Conservation (phyloP, 2,329 filamentous ascomycete species). For the Botrytis aclada region DNA sequence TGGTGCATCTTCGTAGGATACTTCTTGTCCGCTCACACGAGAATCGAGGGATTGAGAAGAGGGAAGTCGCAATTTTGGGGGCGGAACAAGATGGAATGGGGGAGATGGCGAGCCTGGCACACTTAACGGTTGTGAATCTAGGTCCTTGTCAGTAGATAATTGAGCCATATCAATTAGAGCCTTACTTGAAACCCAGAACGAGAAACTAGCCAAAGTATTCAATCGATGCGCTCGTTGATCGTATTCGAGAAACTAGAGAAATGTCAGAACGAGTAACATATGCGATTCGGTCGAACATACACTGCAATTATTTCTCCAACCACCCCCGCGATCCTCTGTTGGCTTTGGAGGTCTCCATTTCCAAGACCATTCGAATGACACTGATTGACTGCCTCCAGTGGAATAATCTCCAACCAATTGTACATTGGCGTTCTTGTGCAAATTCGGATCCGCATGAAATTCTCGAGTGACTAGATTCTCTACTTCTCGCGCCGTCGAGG, state of each 20-base stretch:
- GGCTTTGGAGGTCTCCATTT: constrained; percentile 89
- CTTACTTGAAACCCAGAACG: constrained; percentile 88
- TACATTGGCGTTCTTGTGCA: constrained; percentile 96
- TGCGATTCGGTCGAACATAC: constrained; percentile 45
- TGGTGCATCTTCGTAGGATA: constrained; percentile 51
- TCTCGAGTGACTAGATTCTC: constrained; percentile 93
- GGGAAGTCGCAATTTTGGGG: constrained; percentile 76
- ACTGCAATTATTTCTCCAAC: constrained; percentile 95
- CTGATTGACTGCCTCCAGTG: constrained; percentile 77
- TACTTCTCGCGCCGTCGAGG: constrained; percentile 78
- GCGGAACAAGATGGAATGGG: constrained; percentile 68
- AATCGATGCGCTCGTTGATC: constrained; percentile 88
- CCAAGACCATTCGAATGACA: constrained; percentile 94
- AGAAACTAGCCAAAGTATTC: constrained; percentile 85
- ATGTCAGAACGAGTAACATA: constrained; percentile 25
- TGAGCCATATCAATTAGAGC: constrained; percentile 15
- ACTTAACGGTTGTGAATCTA: constrained; percentile 43
- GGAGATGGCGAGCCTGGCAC: constrained; percentile 67
- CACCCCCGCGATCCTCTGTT: constrained; percentile 77
- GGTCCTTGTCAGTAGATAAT: constrained; percentile 25
- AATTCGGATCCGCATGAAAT: constrained; percentile 93
- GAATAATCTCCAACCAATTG: constrained; percentile 89
- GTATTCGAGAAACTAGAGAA: constrained; percentile 82
- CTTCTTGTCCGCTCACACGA: constrained; percentile 69
- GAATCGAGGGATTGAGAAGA: constrained; percentile 86